phyloP scores from a whole-genome alignment of 306 rosid genomes.

The Prunus campanulata region DNA sequence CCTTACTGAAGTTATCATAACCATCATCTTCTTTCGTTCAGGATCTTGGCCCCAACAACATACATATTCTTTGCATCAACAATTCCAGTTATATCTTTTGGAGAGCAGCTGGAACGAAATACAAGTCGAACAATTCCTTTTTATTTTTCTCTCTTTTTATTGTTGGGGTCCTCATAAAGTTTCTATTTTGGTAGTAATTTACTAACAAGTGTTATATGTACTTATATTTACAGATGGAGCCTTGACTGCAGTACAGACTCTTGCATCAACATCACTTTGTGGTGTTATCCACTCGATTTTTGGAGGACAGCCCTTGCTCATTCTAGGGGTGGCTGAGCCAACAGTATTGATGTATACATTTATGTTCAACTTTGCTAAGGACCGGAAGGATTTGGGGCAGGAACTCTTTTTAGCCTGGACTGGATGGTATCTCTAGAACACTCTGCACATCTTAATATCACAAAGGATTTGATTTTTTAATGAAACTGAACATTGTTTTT shows the following conservation, averaged over 20 bases:
- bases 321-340: conserved; percentile 96
- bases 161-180: conserved; percentile 15
- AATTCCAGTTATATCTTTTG: conserved; percentile 93
- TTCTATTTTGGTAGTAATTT: conserved; percentile 22
- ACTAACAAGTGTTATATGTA: conserved; percentile 31
- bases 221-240: conserved; percentile 60
- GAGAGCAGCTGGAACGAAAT: conserved; percentile 90
- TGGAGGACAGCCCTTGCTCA: conserved; percentile 97
- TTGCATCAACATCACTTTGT: conserved; percentile 89
- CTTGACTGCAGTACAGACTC: conserved; percentile 96
- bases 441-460: neutral
- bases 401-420: conserved; percentile 86
- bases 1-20: conserved; percentile 15
- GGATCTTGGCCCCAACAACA: conserved; percentile 97
- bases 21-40: conserved; percentile 26
- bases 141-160: conserved; percentile 13
- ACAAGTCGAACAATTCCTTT: conserved; percentile 45
- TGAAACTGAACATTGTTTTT: conserved; percentile 19
- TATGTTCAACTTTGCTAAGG: conserved; percentile 83
- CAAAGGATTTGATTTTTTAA: conserved; percentile 12
- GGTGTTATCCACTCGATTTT: conserved; percentile 81
- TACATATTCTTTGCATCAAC: conserved; percentile 98
- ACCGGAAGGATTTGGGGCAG: conserved; percentile 83
- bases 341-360: conserved; percentile 95
- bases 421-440: conserved; percentile 71